A percentile compares a stretch with the other conserved stretches of the same genome.
Evolutionary conservation across 176 grass and related monocot species (phyloP).

Genomic region (Oryza coarctata): DNA sequence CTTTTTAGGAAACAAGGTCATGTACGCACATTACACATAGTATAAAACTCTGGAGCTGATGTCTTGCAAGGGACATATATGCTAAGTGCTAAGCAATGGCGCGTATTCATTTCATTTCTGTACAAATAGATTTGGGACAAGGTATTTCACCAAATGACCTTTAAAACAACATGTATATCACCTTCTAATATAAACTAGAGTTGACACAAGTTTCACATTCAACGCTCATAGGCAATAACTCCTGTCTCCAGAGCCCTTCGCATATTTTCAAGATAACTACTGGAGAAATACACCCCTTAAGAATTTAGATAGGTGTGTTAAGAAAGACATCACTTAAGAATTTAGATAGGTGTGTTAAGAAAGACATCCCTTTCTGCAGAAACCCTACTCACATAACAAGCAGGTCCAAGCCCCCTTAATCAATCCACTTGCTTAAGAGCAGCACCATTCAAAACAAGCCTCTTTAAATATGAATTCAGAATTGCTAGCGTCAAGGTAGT

Average conservation of each 20-base stretch:
- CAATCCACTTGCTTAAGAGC: neutral
- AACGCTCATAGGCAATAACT: slow-evolving; percentile 18
- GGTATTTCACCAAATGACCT: neutral
- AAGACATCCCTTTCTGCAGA: neutral
- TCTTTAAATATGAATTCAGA: slow-evolving; percentile 3
- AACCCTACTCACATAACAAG: neutral
- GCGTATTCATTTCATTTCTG: neutral
- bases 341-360: neutral
- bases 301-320: neutral
- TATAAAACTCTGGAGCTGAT: neutral
- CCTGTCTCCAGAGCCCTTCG: neutral
- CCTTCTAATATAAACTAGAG: neutral
- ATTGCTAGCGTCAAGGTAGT: neutral
- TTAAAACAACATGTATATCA: neutral
- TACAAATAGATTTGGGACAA: neutral
- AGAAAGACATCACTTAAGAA: neutral
- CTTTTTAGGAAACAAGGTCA: neutral
- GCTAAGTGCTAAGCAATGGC: neutral
- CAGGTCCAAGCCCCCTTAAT: neutral
- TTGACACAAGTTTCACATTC: slow-evolving; percentile 8
- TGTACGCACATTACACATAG: neutral
- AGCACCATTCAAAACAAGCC: slow-evolving; percentile 3
- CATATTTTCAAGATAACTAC: neutral
- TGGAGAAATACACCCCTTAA: neutral
- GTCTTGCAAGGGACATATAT: slow-evolving; percentile 3